A percentile compares a stretch with the other conserved stretches of the same genome.
Conservation (phyloP, 495 filamentous ascomycete genomes). For the Lasiosphaeris hirsuta region DNA sequence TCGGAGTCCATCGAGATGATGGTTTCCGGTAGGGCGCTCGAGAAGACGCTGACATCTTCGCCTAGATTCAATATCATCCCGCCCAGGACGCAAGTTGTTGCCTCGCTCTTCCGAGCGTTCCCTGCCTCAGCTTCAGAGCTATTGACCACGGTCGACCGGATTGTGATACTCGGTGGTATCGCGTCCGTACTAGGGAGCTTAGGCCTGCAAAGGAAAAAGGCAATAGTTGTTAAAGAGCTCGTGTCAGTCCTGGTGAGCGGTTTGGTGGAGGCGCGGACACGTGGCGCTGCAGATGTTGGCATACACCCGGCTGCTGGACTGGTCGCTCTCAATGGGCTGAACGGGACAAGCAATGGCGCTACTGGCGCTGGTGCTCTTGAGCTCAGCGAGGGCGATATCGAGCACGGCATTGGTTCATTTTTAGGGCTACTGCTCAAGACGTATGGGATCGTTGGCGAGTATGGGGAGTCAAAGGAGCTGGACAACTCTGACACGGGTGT, state of each 20-base stretch:
- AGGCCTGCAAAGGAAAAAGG: conserved; percentile 80
- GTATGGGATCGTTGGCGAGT: conserved; percentile 48
- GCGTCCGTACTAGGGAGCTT: conserved; percentile 74
- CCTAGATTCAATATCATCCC: conserved; percentile 49
- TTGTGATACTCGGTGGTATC: conserved; percentile 78
- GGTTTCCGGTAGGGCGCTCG: conserved; percentile 43
- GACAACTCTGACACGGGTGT: conserved; percentile 48
- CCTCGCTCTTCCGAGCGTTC: conserved; percentile 67
- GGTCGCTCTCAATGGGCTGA: conserved; percentile 54
- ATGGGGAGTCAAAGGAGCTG: conserved; percentile 14
- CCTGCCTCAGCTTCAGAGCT: conserved; percentile 61
- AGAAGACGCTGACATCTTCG: conserved; percentile 35
- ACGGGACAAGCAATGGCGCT: conserved; percentile 41
- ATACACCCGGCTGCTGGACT: conserved; percentile 90
- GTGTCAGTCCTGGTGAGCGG: conserved; percentile 77
- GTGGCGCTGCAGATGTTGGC: conserved; percentile 89
- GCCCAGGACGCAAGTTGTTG: conserved; percentile 63
- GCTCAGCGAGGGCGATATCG: conserved; percentile 70
- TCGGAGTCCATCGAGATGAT: conserved; percentile 65
- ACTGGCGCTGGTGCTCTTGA: conserved; percentile 57
- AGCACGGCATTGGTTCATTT: conserved; percentile 61
- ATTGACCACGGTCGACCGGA: conserved; percentile 64
- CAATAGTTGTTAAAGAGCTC: conserved; percentile 78
- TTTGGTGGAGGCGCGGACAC: conserved; percentile 86
- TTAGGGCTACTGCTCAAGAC: conserved; percentile 45